Evolutionary conservation across 495 filamentous ascomycete species (phyloP).

Genomic region (Lichenothelia convexa): DNA sequence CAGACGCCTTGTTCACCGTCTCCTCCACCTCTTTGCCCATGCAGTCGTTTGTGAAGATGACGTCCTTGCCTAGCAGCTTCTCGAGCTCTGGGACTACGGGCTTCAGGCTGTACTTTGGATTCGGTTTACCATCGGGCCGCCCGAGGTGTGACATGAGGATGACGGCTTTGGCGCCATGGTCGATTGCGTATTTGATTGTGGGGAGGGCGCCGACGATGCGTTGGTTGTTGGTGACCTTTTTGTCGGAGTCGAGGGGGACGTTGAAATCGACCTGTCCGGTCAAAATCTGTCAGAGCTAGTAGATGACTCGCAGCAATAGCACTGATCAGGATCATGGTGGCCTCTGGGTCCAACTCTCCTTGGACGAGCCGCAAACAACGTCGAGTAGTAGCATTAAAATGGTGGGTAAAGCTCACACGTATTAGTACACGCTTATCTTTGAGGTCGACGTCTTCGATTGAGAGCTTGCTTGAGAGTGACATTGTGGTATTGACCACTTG

Average conservation of each 20-base stretch:
- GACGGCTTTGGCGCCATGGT: constrained; percentile 85
- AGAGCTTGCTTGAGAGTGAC: constrained; percentile 97
- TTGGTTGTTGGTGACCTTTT: constrained; percentile 94
- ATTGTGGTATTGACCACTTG: constrained; percentile 41
- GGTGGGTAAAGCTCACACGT: constrained; percentile 40
- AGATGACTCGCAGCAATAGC: no score
- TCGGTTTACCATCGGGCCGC: constrained; percentile 75
- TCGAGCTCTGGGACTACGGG: constrained; percentile 82
- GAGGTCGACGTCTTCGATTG: constrained; percentile 87
- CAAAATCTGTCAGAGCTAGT: no score
- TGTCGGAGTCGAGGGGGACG: constrained; percentile 77
- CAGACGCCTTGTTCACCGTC: constrained; percentile 63
- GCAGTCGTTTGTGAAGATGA: constrained; percentile 79
- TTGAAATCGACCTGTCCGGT: constrained; percentile 99
- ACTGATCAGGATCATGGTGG: no score
- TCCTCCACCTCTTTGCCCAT: constrained; percentile 82
- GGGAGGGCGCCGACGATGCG: constrained; percentile 94
- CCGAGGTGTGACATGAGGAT: constrained; percentile 98
- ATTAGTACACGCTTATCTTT: constrained; percentile 97
- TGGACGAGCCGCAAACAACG: no score
- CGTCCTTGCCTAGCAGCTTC: constrained; percentile 64
- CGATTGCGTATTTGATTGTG: constrained; percentile 94
- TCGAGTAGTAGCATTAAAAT: background rate
- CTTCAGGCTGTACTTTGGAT: constrained; percentile 85
- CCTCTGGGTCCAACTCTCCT: no score